Conservation (phyloP, 106 monocot species). For the Acanthochlamys bracteata region DNA sequence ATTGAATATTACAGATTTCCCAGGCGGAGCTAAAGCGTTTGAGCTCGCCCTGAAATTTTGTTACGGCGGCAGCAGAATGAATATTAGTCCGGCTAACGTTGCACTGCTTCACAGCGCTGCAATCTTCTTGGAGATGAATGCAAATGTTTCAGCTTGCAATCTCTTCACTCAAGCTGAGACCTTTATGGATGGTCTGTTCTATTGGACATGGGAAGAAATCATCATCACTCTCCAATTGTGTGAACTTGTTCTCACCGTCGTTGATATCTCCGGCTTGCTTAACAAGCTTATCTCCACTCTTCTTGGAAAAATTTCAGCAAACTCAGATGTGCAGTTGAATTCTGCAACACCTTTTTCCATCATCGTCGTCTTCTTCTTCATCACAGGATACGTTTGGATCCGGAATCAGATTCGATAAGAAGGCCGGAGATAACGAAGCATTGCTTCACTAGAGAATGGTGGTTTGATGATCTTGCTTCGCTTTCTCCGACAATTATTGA, state of each 20-base stretch:
- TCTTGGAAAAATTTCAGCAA: constrained; percentile 43
- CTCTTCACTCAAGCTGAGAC: constrained; percentile 44
- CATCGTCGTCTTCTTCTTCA: constrained; percentile 46
- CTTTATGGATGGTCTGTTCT: constrained; percentile 49
- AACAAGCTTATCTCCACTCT: constrained; percentile 44
- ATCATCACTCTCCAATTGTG: constrained; percentile 39
- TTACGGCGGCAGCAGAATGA: constrained; percentile 49
- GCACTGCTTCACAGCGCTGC: constrained; percentile 40
- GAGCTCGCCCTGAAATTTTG: constrained; percentile 62
- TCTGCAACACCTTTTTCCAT: constrained; percentile 11
- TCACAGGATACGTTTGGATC: constrained; percentile 30
- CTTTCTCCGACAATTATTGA: constrained; percentile 40
- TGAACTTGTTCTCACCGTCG: constrained; percentile 28
- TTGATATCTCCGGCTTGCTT: constrained; percentile 44
- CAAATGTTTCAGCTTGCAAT: constrained; percentile 34
- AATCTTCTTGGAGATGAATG: constrained; percentile 45
- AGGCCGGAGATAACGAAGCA: constrained; percentile 31
- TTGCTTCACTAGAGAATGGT: constrained; percentile 51
- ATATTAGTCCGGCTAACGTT: constrained; percentile 35
- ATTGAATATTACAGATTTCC: constrained; percentile 52
- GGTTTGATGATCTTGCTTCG: constrained; percentile 53
- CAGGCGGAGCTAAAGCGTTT: constrained; percentile 48
- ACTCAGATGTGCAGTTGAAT: constrained; percentile 20
- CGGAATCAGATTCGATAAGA: constrained; percentile 29
- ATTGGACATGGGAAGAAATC: constrained; percentile 67